These are phyloP conservation scores for Colletotrichum spinosum DNA, from an alignment of 2,329 filamentous ascomycete genomes.

Conservation along the genomic window DNA sequence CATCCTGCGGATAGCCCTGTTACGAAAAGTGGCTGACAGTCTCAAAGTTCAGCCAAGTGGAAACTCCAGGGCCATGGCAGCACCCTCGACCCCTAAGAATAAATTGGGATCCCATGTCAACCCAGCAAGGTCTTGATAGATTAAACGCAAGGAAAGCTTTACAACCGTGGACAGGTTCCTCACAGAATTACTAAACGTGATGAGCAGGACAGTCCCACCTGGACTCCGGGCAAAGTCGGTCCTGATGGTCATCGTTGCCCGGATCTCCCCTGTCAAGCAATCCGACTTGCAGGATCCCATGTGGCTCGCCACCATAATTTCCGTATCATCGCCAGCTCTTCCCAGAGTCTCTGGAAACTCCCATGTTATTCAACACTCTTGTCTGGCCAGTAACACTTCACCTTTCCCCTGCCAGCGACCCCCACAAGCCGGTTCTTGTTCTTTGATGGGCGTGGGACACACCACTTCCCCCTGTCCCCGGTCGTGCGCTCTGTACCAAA, in stretches of 20 bases:
- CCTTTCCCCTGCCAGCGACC: background rate
- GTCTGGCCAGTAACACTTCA: slow-evolving; percentile 8
- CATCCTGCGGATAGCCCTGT: slow-evolving; percentile 9
- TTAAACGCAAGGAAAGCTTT: background rate
- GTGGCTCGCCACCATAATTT: slow-evolving; percentile 1
- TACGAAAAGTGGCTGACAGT: slow-evolving; percentile 10
- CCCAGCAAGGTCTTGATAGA: slow-evolving; percentile 3
- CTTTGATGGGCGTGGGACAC: background rate
- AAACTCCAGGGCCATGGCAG: background rate
- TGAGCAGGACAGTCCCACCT: background rate
- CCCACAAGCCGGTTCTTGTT: slow-evolving; percentile 16
- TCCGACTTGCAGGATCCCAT: slow-evolving; percentile 3
- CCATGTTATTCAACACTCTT: background rate
- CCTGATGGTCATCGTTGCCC: background rate
- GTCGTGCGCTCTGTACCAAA: slow-evolving; percentile 20
- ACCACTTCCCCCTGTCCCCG: background rate
- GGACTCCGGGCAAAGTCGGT: background rate
- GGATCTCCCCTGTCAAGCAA: slow-evolving; percentile 12
- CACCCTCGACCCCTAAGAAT: slow-evolving; percentile 14
- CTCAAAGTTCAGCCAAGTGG: slow-evolving; percentile 18
- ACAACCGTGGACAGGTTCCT: slow-evolving; percentile 1
- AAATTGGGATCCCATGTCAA: slow-evolving; percentile 8
- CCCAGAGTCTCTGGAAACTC: background rate
- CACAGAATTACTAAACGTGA: background rate
- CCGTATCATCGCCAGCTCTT: slow-evolving; percentile 4